Percentiles rank a stretch among this genome's conserved stretches.
phyloP scores from a whole-genome alignment of 2,329 filamentous ascomycete species.

The Aspergillus tubingensis region DNA sequence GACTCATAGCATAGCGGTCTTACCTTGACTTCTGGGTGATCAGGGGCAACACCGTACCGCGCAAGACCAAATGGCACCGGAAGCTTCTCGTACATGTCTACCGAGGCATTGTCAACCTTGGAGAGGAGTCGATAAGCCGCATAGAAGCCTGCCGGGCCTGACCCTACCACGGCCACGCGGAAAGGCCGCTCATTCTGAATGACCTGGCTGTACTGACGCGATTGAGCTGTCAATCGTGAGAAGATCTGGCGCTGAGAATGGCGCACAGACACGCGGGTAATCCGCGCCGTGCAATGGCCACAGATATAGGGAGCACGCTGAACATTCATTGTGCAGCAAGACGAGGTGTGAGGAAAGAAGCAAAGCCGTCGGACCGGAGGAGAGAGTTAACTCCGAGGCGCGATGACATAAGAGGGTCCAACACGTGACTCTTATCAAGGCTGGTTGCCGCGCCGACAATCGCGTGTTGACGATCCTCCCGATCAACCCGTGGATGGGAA shows the following conservation, averaged over 20 bases:
- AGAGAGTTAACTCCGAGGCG: constrained; percentile 3
- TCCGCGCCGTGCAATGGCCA: constrained; percentile 31
- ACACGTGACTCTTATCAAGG: constrained; percentile 19
- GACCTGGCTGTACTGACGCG: constrained; percentile 34
- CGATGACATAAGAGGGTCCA: constrained; percentile 7
- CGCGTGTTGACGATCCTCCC: constrained; percentile 18
- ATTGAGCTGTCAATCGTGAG: constrained; percentile 17
- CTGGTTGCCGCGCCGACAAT: constrained; percentile 24
- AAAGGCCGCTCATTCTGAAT: constrained; percentile 55
- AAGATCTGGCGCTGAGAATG: neutral
- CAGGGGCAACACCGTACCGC: constrained; percentile 92
- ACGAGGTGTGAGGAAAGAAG: neutral
- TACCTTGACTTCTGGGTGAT: constrained; percentile 98
- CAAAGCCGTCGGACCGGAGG: constrained; percentile 4
- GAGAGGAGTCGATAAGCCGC: constrained; percentile 82
- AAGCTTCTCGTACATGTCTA: constrained; percentile 96
- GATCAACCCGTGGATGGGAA: constrained; percentile 1
- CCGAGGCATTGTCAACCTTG: constrained; percentile 67
- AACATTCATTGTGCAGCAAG: constrained; percentile 27
- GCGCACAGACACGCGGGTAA: constrained; percentile 15
- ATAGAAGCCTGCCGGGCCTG: constrained; percentile 95
- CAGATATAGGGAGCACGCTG: constrained; percentile 31
- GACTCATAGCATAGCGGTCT: neutral
- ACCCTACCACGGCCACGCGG: constrained; percentile 85
- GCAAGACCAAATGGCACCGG: constrained; percentile 92